Base-by-base conservation (phyloP, 208 protist species). In the Crithidia fasciculata region DNA sequence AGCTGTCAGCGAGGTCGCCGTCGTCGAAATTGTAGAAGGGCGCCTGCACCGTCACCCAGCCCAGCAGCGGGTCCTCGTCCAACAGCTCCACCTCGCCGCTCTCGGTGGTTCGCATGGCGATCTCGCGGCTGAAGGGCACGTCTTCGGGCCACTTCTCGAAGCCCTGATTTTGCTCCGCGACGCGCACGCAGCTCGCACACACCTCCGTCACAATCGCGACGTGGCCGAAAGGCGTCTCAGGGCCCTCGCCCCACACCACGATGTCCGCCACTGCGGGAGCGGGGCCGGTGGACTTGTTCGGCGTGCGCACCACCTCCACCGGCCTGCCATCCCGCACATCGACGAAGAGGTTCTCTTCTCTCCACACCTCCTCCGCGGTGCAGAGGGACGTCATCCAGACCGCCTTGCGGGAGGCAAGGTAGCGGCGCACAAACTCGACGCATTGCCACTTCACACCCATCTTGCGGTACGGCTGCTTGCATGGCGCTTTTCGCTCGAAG, bases 131-230 rank as follows among this genome's bases (percentile, higher is more conserved):
- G 80, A 76, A 93, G 28, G 76, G 72, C 57, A 72, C 57, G n/a
- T 74, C 81, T 37, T 72, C 40, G 5, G 78, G 66, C 87, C 86
- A 95, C 61, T 55, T 45, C 63, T 83, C 71, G 67, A 90, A 93
- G 16, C 76, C 83, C 40, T 91, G 72, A 64, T 92, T 93, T 67
- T 95, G 88, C 81, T 95, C 90, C 9, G 88, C 86, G 16, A 92
- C 68, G 12, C 79, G 69, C 54, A 93, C 72, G 52, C 63, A 43
- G 15, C 69, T 68, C 12, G 73, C 54, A 10, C 53, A 53, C 37
- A 82, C 65, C 47, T 87, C 80, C 18, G 75, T 86, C 16, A 93
- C 86, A 44, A 92, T 69, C 12, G 84, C 88, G 5, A 87, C 78
- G 71, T 93, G 88, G 18, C 86, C 90, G 65, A 88, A 86, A 4